Evolutionary conservation across 495 filamentous ascomycete genomes (phyloP), one percentile per base, ranked within the genome.

Genomic region (Articulospora tetracladia): DNA sequence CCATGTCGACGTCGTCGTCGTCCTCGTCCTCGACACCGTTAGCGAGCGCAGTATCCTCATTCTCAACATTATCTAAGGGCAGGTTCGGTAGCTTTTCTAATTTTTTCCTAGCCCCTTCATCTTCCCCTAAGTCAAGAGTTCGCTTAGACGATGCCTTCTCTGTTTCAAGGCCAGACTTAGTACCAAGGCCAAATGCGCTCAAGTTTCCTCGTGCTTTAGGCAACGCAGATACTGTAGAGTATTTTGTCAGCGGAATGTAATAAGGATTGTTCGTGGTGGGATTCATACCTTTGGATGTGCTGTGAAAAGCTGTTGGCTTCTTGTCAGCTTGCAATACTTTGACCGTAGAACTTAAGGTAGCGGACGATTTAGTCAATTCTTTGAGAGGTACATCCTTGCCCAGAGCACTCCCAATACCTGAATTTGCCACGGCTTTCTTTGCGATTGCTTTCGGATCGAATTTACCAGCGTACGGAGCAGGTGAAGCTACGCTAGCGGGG

Each of bases 371-470:
- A 63, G 78, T 74, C 66, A 78, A 70, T 60, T 79, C 69, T 58
- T 86, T 85, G 26, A 86, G 75, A 55, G 86, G 77, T 67, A 87
- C 73, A 76, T 88, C 85, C 53, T 73, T 80, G 41, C 85, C 84
- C 61, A 89, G 73, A 23, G 85, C 77, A 68, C 76, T 72, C 50
- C 72, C 67, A 54, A 70, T 61, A 53, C 64, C 66, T 36, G 77
- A 68, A 46, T 73, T 68, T 57, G 78, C 72, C 59, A 79, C 78
- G 15, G 84, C 79, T 69, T 86, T 89, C 70, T 90, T 92, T 0
- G 83, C 88, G 57, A 94, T 93, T 0, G 88, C 86, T 69, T 95
- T 95, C 0, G 90, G 90, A 64, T 96, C 90, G 63, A 95, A 96
- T 70, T 95, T 96, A 56, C 90, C 90, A 27, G 83, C 76, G 66